phyloP scores from a whole-genome alignment of 1,139 yeast genomes.

The Pichia sp. region DNA sequence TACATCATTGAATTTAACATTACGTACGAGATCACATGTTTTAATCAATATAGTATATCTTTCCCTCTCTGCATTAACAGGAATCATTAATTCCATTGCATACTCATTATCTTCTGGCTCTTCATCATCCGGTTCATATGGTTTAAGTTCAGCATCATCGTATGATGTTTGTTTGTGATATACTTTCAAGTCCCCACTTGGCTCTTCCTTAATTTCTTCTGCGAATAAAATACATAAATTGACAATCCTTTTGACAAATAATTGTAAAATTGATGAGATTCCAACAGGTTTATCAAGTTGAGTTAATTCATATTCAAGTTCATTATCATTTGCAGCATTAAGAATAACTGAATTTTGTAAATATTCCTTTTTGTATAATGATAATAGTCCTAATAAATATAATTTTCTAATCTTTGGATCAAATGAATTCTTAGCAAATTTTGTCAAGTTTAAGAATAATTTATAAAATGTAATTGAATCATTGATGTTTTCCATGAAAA shows the following conservation, averaged over 20 bases:
- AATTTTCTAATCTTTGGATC: conserved; percentile 28
- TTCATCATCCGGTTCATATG: conserved; percentile 25
- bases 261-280: conserved; percentile 47
- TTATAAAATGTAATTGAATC: conserved; percentile 8
- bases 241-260: conserved; percentile 37
- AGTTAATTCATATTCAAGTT: conserved; percentile 22
- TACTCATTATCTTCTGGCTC: conserved; percentile 30
- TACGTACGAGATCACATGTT: conserved; percentile 52
- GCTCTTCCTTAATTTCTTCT: conserved; percentile 66
- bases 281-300: conserved; percentile 42
- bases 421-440: conserved; percentile 18
- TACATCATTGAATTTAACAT: conserved; percentile 38
- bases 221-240: conserved; percentile 53
- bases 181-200: conserved; percentile 53
- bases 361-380: conserved; percentile 20
- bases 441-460: conserved; percentile 16
- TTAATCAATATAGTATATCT: conserved; percentile 45
- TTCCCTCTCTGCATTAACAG: conserved; percentile 48
- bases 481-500: neutral
- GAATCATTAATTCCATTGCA: conserved; percentile 36
- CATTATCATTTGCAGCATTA: conserved; percentile 3
- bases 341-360: neutral
- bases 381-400: conserved; percentile 23
- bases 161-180: conserved; percentile 53
- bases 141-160: conserved; percentile 42